These are phyloP conservation scores for Trametes coccinea DNA, from an alignment of 768 basidiomycete species.

Conservation along the genomic window DNA sequence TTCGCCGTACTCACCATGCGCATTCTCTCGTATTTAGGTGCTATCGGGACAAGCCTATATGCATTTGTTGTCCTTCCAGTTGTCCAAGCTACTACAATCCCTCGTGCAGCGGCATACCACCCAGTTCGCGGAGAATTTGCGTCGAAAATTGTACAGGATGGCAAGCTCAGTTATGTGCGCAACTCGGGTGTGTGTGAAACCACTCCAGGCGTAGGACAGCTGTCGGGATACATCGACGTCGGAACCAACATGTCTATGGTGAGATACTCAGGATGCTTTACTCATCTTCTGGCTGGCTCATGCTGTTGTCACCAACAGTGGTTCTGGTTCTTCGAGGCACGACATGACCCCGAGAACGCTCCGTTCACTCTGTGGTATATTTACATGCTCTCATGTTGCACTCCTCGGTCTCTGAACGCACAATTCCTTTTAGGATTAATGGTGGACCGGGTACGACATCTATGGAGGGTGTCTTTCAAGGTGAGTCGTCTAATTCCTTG, in stretches of 20 bases:
- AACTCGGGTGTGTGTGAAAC: conserved; percentile 69
- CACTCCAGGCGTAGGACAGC: conserved; percentile 57
- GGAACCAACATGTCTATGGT: conserved; percentile 62
- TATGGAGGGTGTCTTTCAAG: conserved; percentile 65
- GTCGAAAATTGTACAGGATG: conserved; percentile 24
- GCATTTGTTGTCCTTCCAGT: no score
- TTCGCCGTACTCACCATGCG: no score
- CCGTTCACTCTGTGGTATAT: conserved; percentile 58
- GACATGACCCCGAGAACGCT: conserved; percentile 57
- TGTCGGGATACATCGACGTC: conserved; percentile 64
- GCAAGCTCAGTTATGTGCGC: conserved; percentile 47
- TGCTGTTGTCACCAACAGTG: conserved; percentile 40
- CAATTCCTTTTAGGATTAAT: conserved; percentile 26
- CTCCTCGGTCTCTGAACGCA: no score
- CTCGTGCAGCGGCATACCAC: background rate
- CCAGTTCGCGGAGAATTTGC: conserved; percentile 17
- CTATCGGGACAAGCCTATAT: no score
- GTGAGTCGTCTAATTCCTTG: conserved; percentile 27
- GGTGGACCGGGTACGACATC: conserved; percentile 41
- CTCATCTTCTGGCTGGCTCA: background rate
- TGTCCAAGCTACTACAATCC: no score
- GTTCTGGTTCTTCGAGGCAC: conserved; percentile 76
- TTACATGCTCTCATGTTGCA: no score
- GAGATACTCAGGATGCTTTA: background rate
- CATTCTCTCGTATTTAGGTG: no score